These are phyloP conservation scores for Trametes elegans DNA, from an alignment of 768 basidiomycete species.

Conservation along the genomic window DNA sequence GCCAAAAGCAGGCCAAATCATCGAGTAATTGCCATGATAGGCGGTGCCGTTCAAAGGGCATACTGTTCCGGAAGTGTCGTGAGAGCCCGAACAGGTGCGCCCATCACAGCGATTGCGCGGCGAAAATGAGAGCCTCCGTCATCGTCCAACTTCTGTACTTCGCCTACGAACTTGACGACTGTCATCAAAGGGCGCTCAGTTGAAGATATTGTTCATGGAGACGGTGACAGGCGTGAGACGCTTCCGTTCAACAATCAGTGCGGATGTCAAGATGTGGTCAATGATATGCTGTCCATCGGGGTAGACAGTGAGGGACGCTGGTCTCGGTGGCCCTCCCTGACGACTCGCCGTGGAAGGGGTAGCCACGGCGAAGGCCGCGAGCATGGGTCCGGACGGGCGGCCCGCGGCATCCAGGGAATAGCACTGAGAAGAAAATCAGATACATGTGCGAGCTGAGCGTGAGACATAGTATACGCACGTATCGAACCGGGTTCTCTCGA, in stretches of 20 bases:
- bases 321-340: slow-evolving; percentile 8
- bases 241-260: slow-evolving; percentile 34
- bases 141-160: too few relatives aligned
- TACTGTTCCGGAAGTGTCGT: too few relatives aligned
- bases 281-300: slow-evolving; percentile 29
- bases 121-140: too few relatives aligned
- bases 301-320: slow-evolving; percentile 26
- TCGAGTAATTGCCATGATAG: too few relatives aligned
- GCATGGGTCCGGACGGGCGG: slow-evolving; percentile 5
- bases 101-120: too few relatives aligned
- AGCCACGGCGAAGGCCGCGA: slow-evolving; percentile 23
- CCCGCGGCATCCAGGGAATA: slow-evolving; percentile 12
- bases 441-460: not conserved
- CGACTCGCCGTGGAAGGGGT: slow-evolving; percentile 2
- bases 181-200: too few relatives aligned
- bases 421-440: slow-evolving; percentile 10
- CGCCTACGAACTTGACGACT: too few relatives aligned
- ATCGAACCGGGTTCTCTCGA: slow-evolving; percentile 23
- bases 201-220: slow-evolving; percentile 11
- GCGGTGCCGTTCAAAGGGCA: too few relatives aligned
- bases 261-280: slow-evolving; percentile 36
- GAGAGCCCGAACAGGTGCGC: too few relatives aligned
- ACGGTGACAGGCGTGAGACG: slow-evolving; percentile 25
- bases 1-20: too few relatives aligned
- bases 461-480: slow-evolving; percentile 11